These are phyloP conservation scores for Tephrocybe sp. DNA, from an alignment of 768 basidiomycete genomes.

Conservation along the genomic window DNA sequence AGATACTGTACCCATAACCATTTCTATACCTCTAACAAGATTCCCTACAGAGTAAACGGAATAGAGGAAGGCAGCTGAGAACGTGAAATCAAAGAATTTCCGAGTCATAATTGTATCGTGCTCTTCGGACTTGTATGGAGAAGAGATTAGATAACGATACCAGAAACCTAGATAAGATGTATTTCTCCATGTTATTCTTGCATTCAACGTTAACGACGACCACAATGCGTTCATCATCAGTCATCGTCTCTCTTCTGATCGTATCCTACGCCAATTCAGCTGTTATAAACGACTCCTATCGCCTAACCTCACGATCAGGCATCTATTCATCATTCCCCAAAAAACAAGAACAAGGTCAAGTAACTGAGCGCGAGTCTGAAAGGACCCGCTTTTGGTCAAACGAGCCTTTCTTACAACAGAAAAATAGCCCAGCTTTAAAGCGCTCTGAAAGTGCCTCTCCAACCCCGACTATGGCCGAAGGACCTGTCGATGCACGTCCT, in stretches of 20 bases:
- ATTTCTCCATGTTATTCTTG: not conserved
- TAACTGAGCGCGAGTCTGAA: not conserved
- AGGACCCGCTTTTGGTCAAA: slow-evolving; percentile 4
- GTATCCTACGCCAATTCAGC: slow-evolving; percentile 3
- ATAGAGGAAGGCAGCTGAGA: too few relatives aligned
- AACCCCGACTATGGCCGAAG: slow-evolving; percentile 1
- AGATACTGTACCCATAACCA: too few relatives aligned
- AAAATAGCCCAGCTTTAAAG: not conserved
- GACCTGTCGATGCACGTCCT: slow-evolving; percentile 12
- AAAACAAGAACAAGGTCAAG: not conserved
- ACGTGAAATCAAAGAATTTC: too few relatives aligned
- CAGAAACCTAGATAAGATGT: too few relatives aligned
- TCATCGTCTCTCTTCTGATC: not conserved
- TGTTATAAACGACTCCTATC: slow-evolving; percentile 7
- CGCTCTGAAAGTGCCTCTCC: not conserved
- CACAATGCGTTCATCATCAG: not conserved
- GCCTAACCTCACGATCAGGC: not conserved
- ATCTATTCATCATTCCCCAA: not conserved
- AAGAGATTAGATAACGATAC: too few relatives aligned
- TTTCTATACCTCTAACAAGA: too few relatives aligned
- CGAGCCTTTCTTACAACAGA: not conserved
- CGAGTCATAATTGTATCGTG: too few relatives aligned
- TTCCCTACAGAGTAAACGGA: too few relatives aligned
- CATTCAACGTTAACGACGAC: not conserved
- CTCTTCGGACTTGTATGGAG: too few relatives aligned